Evolutionary conservation across 768 basidiomycete genomes (phyloP), one percentile per base, ranked within the genome.

Genomic region (Nidula microcarpa): DNA sequence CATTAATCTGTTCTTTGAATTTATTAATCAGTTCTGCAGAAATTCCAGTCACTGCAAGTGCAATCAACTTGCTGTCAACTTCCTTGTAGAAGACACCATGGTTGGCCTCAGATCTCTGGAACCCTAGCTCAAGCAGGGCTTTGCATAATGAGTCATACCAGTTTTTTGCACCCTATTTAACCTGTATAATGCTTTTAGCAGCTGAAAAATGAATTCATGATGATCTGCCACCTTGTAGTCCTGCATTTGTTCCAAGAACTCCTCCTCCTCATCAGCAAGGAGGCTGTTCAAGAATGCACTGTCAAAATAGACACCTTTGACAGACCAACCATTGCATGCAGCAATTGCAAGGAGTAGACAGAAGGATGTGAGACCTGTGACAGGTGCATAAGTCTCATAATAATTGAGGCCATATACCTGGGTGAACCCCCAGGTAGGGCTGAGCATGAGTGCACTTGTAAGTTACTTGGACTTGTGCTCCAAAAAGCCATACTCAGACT

Each of bases 31-130:
- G 53, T 0, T n/a, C 30, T 5, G 23, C 23, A 14, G 43, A 50
- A n/a, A 52, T 53, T 9, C 57, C 54, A 1, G 54, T 70, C 66
- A 18, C n/a, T n/a, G n/a, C n/a, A n/a, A n/a, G n/a, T n/a, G n/a
- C n/a, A n/a, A n/a, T n/a, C n/a, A n/a, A n/a, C n/a, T n/a, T n/a
- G n/a, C n/a, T n/a, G n/a, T n/a, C n/a, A 39, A n/a, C 37, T n/a
- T n/a, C n/a, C n/a, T n/a, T n/a, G n/a, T n/a, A n/a, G n/a, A n/a
- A n/a, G n/a, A n/a, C n/a, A n/a, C n/a, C n/a, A 39, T 8, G 37
- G n/a, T 39, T n/a, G 8, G 37, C 37, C n/a, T 8, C 37, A 8
- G 37, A 39, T 39, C 8, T 8, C 8, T 8, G 8, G 9, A 8
- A 46, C 18, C 44, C 44, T n/a, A 46, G 13, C 18, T 46, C 23